phyloP scores from a whole-genome alignment of 176 grass and related monocot species.

The Ensete glaucum region DNA sequence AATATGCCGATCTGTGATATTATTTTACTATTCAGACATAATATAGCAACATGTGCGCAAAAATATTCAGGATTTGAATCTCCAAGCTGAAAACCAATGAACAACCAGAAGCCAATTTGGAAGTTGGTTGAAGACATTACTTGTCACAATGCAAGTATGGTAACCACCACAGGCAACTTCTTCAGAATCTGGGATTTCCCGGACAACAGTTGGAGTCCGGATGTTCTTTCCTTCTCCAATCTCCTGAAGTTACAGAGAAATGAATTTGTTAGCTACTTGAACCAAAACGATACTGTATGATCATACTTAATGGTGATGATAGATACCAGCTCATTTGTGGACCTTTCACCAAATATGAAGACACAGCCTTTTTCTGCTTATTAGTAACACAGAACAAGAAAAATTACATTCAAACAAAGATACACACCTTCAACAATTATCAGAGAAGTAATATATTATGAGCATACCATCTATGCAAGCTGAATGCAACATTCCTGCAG shows the following conservation, averaged over 20 bases:
- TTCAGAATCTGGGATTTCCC: slow-evolving; percentile 58
- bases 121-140: slow-evolving; percentile 28
- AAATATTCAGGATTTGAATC: neutral
- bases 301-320: slow-evolving; percentile 24
- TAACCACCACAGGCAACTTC: slow-evolving; percentile 95
- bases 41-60: neutral
- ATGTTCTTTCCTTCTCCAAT: slow-evolving; percentile 65
- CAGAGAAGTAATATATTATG: slow-evolving; percentile 3
- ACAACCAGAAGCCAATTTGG: neutral
- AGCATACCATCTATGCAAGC: slow-evolving; percentile 81
- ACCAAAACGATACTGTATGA: slow-evolving; percentile 14
- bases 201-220: slow-evolving; percentile 48
- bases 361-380: slow-evolving; percentile 72
- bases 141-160: slow-evolving; percentile 75
- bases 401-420: slow-evolving; percentile 15
- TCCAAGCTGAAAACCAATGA: neutral
- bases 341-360: slow-evolving; percentile 79
- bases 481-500: slow-evolving; percentile 93
- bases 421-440: slow-evolving; percentile 6
- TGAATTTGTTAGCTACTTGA: neutral
- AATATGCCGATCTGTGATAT: no score
- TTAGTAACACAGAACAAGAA: slow-evolving; percentile 11
- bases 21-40: no score
- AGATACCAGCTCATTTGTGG: slow-evolving; percentile 53
- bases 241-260: neutral